Conservation (phyloP, 495 filamentous ascomycete species). For the Penicillium parvum region DNA sequence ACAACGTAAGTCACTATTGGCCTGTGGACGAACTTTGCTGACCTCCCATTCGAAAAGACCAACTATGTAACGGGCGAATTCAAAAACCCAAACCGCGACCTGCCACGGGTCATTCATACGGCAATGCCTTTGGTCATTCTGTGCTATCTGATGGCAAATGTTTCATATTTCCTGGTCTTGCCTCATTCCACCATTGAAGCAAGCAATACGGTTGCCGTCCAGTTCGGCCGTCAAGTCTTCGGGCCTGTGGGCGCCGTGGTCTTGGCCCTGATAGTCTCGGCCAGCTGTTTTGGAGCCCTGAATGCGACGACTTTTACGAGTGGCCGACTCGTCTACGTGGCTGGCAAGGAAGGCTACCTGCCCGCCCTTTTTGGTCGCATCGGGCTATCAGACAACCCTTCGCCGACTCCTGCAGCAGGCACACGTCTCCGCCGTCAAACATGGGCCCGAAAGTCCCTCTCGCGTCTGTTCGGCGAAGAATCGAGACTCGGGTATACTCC, state of each 20-base stretch:
- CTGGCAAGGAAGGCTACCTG: conserved; percentile 92
- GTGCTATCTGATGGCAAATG: conserved; percentile 84
- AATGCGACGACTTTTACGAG: conserved; percentile 95
- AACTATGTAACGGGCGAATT: conserved; percentile 98
- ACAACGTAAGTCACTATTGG: conserved; percentile 64
- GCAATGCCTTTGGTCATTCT: conserved; percentile 93
- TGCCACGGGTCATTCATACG: conserved; percentile 93
- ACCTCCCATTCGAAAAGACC: conserved; percentile 58
- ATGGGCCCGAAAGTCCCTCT: conserved; percentile 53
- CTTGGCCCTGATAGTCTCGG: conserved; percentile 83
- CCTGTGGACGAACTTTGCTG: neutral
- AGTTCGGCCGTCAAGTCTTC: conserved; percentile 88
- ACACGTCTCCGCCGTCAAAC: conserved; percentile 52
- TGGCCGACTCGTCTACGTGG: conserved; percentile 86
- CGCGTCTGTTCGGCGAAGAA: conserved; percentile 55
- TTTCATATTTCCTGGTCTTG: conserved; percentile 94
- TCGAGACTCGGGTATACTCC: conserved; percentile 72
- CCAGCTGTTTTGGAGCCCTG: conserved; percentile 84
- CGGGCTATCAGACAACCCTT: conserved; percentile 55
- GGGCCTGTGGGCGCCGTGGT: conserved; percentile 76
- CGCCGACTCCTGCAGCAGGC: conserved; percentile 21
- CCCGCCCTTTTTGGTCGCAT: conserved; percentile 79
- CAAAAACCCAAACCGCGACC: conserved; percentile 80
- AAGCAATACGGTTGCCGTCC: conserved; percentile 88
- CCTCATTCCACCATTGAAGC: conserved; percentile 73